These are phyloP conservation scores for Metroxylon sagu DNA, from an alignment of 176 grass and related monocot genomes.

Conservation along the genomic window DNA sequence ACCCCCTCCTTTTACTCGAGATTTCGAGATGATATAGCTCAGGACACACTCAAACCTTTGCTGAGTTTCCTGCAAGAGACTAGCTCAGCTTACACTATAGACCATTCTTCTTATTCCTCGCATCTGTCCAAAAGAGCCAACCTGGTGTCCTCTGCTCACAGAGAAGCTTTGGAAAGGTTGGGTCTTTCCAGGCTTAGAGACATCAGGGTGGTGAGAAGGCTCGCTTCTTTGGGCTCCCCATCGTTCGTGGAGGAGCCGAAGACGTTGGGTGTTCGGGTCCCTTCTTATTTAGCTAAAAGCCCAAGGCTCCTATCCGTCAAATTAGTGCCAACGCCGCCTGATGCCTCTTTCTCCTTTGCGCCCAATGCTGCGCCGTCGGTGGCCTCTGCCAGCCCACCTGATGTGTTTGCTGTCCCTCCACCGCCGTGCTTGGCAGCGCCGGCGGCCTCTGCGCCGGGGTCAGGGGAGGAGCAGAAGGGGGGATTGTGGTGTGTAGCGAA, in stretches of 20 bases:
- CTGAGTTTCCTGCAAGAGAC: background rate
- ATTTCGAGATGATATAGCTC: no score
- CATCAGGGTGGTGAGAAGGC: slow-evolving; percentile 3
- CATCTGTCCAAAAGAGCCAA: no score
- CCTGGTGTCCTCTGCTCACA: background rate
- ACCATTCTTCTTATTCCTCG: background rate
- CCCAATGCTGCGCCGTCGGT: slow-evolving; percentile 12
- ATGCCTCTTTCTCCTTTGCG: slow-evolving; percentile 16
- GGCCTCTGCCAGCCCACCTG: slow-evolving; percentile 16
- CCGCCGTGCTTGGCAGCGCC: slow-evolving; percentile 16
- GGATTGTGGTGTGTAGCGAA: slow-evolving; percentile 41
- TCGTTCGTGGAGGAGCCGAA: no score
- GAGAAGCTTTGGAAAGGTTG: slow-evolving; percentile 5
- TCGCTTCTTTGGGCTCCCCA: background rate
- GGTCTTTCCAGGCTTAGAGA: background rate
- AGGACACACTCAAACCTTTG: background rate
- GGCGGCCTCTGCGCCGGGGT: slow-evolving; percentile 9
- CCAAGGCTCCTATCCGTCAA: slow-evolving; percentile 10
- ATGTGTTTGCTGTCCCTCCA: background rate
- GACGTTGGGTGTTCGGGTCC: background rate
- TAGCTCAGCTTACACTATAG: background rate
- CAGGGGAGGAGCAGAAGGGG: background rate
- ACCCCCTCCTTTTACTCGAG: background rate
- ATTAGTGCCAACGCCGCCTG: slow-evolving; percentile 15
- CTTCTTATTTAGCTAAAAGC: slow-evolving; percentile 1